Base-by-base conservation (phyloP, 108 stramenopile species). In the Asterionellopsis glacialis region DNA sequence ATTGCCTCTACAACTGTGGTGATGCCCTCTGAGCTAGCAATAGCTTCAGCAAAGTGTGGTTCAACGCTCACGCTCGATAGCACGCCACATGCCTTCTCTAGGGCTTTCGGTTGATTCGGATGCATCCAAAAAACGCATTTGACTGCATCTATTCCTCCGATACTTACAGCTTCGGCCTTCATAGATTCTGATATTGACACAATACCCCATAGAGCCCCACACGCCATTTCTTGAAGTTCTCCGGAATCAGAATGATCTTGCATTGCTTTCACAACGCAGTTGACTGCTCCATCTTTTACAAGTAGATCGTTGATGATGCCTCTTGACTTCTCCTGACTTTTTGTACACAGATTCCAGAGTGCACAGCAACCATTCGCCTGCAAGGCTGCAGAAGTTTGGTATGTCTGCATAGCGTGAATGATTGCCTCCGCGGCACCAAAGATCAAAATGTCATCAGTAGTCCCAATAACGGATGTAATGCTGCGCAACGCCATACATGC, bases 31-130 rank as follows among this genome's bases (percentile, higher is more conserved):
- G 74, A 65, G 50, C 68, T 57, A 3, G 57, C 76, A 13, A 84
- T 75, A 18, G 73, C 69, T 45, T 69, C 58, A 28, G 68, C 72
- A 16, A 76, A 53, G 7, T 59, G 42, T 19, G 53, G 27, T 25
- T 54, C 52, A 0, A 56, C 49, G 55, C 75, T 76, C 48, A 82
- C 26, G 43, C 61, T 79, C 7, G 65, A 60, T 1, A 85, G 56
- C 14, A 85, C 63, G 11, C 72, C 73, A 45, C 73, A 61, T 1
- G 84, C 84, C 15, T 70, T 73, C 45, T 79, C 75, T n/a, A 85
- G 55, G 22, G 75, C 63, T 15, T 48, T 16, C 41, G 64, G 21
- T 25, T 61, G 53, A 18, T 62, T 48, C 1, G 74, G 80, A 42
- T 82, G 80, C 64, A 80, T 74, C 18, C 77, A 54, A 53, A 85